Evolutionary conservation across 83 land plant genomes (phyloP), one percentile per base, ranked within the genome.

Genomic region (Larix sibirica): DNA sequence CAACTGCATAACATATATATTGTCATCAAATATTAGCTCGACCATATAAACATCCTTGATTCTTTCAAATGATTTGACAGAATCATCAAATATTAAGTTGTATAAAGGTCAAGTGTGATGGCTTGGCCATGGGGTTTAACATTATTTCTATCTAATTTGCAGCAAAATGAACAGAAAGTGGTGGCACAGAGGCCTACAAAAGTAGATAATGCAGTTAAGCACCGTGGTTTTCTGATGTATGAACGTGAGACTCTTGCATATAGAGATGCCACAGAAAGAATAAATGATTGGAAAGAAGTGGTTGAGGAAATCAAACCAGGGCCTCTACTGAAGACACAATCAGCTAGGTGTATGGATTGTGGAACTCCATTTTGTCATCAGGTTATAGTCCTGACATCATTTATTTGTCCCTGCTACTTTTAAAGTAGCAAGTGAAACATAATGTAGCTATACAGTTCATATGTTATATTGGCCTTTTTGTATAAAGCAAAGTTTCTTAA

Each of bases 311-410:
- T 87, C 59, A 89, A 81, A 62, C 92, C 96, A 58, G 91, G 89
- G 23, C 88, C 88, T 9, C 90, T 97, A 56, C 76, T 97, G 63
- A 97, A 92, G 77, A 97, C 99, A 24, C 99, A 97, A 68, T 92
- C 99, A 65, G 99, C 99, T 33, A 92, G 99, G 31, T 97, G 99
- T 86, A 97, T 97, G 99, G 99, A 97, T 85, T 97, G 99, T 85
- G 99, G 99, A 36, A 97, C 99, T 38, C 99, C 99, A n/a, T 97
- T 97, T 70, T 97, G 99, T 81, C 98, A 96, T 75, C 99, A 97
- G 94, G 99, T 97, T 80, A 36, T 77, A 18, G 64, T 56, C 21
- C n/a, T 13, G 61, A 79, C 21, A 8, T 81, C 54, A 67, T 54
- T 20, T 67, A 9, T 67, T 23, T 18, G 56, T 3, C 21, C 9